Base-by-base conservation (phyloP, 192 early-diverging fungal species). In the Linnemannia exigua region DNA sequence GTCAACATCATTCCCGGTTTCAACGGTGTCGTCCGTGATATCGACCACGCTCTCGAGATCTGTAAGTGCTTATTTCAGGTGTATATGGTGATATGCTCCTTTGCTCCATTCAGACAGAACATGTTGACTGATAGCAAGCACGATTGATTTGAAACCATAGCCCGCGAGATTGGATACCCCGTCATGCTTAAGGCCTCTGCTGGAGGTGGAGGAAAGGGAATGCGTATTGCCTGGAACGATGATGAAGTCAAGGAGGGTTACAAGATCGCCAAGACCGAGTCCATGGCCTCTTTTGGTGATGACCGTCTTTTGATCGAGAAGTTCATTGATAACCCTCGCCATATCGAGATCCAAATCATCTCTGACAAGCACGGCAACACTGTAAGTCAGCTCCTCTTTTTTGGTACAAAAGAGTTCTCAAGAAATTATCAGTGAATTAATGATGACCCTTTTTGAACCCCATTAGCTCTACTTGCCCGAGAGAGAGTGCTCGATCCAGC, bases 261-360 rank as follows among this genome's bases (percentile, higher is more conserved):
- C 88, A 91, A 93, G 70, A 89, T 98, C 17, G 94, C 95, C 35
- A 90, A 92, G 51, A 90, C 93, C 70, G 97, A 98, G 90, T 94
- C 96, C 14, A 79, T 89, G 76, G 95, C 95, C 41, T 93, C 92
- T 48, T 99, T 99, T 79, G 98, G 96, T 61, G 98, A 99, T 88
- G 93, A 94, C 77, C 91, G 96, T 28, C 88, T 99, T 15, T 90
- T 99, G 67, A 94, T 99, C 31, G 98, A 99, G 87, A 96, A 96
- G 89, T 99, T 95, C 81, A 95, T 99, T 73, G 95, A 95, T 52
- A 91, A 96, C 70, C 96, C 93, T 41, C 92, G 93, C 31, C 95
- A 94, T 74, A 95, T 96, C 75, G 93, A 95, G 87, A 93, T 96
- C 37, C 95, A 95, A 83, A 87, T 95, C 28, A 79, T 96, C 35